These are phyloP conservation scores for Macadamia integrifolia DNA, from an alignment of 164 flowering plant species.

Conservation along the genomic window DNA sequence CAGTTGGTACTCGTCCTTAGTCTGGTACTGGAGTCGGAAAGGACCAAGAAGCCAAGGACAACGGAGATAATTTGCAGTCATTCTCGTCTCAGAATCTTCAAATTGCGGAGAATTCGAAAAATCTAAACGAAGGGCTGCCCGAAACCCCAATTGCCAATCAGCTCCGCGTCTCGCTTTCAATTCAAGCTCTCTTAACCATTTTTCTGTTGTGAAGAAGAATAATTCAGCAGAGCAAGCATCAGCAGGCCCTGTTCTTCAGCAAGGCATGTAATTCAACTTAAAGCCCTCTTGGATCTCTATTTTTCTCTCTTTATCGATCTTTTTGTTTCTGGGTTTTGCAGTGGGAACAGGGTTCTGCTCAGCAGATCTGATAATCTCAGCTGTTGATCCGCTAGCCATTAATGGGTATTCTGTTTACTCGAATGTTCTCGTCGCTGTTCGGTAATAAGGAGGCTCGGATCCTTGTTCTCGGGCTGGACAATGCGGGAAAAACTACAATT, in stretches of 20 bases:
- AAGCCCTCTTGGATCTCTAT: not conserved
- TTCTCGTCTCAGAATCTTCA: no score
- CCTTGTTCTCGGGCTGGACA: constrained; percentile 97
- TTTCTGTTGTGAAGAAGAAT: not conserved
- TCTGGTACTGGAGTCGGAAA: no score
- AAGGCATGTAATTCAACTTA: not conserved
- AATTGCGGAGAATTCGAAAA: no score
- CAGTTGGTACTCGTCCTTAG: no score
- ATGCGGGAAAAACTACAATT: constrained; percentile 98
- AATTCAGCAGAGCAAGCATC: not conserved
- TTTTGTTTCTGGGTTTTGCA: not conserved
- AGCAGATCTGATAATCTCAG: constrained; percentile 23
- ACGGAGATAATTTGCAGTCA: no score
- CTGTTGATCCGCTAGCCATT: constrained; percentile 12
- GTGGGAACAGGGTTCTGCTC: constrained; percentile 21
- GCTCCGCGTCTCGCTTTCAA: no score
- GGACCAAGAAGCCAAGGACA: no score
- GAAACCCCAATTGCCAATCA: no score
- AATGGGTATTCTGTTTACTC: constrained; percentile 81
- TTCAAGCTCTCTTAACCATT: no score
- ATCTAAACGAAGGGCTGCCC: no score
- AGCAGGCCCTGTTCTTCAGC: constrained; percentile 20
- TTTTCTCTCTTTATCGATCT: not conserved
- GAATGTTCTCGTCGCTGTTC: constrained; percentile 79
- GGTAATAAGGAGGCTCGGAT: constrained; percentile 95